Conservation (phyloP, 2,329 filamentous ascomycete species). For the Arthrobotrys sinensis region DNA sequence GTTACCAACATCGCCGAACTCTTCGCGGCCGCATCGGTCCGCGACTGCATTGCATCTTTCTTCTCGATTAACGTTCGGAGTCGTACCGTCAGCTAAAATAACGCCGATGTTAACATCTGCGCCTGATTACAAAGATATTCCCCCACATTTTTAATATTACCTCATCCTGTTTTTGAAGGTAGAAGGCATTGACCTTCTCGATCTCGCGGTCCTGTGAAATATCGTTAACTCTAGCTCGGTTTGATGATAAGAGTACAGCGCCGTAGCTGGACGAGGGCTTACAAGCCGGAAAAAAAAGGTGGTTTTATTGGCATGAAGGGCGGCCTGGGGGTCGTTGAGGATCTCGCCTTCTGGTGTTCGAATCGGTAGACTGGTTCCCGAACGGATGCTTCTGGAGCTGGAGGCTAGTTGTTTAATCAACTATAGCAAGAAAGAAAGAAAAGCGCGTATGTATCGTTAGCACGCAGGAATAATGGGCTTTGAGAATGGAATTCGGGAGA, state of each 20-base stretch:
- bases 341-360: conserved; percentile 60
- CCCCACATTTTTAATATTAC: conserved; percentile 69
- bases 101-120: conserved; percentile 33
- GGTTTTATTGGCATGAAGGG: conserved; percentile 95
- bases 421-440: conserved; percentile 10
- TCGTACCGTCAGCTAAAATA: conserved; percentile 85
- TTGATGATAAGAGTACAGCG: conserved; percentile 7
- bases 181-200: conserved; percentile 98
- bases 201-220: conserved; percentile 86
- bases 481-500: conserved; percentile 6
- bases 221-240: conserved; percentile 37
- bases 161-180: conserved; percentile 97
- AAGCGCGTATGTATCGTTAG: conserved; percentile 26
- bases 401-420: conserved; percentile 61
- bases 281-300: conserved; percentile 99
- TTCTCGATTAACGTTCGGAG: conserved; percentile 94
- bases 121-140: neutral
- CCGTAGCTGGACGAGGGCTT: conserved; percentile 66
- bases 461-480: conserved; percentile 5
- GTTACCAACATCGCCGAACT: conserved; percentile 94
- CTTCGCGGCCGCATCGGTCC: conserved; percentile 82
- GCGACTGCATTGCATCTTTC: conserved; percentile 89
- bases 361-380: conserved; percentile 46
- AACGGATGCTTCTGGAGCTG: conserved; percentile 58
- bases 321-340: conserved; percentile 81